These are phyloP conservation scores for Drosera capensis DNA, from an alignment of 148 eudicot species.

Conservation along the genomic window DNA sequence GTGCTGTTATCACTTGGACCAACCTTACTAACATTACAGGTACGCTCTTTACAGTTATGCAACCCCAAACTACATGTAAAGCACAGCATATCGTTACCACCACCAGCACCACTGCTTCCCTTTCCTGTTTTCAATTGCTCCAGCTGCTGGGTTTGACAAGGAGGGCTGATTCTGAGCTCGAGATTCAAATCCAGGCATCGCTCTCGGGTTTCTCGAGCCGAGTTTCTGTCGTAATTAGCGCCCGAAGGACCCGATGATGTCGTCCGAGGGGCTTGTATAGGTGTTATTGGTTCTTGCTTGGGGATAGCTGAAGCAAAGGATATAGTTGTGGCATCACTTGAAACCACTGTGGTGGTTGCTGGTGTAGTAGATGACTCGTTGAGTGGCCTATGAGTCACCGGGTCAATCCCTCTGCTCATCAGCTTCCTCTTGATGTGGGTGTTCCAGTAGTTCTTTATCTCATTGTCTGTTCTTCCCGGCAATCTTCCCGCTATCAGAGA, in stretches of 20 bases:
- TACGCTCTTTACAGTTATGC: neutral
- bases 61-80: slow-evolving; percentile 1
- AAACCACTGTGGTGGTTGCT: neutral
- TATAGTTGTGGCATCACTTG: neutral
- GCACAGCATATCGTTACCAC: neutral
- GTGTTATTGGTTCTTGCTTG: neutral
- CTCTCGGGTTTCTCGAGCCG: neutral
- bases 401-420: slow-evolving; percentile 47
- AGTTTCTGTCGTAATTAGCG: neutral
- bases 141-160: slow-evolving; percentile 2
- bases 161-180: slow-evolving; percentile 12
- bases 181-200: slow-evolving; percentile 7
- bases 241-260: neutral
- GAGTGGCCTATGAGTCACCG: slow-evolving; percentile 35
- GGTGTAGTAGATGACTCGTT: slow-evolving; percentile 12
- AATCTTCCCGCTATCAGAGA: slow-evolving; percentile 54
- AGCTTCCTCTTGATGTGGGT: slow-evolving; percentile 59
- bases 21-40: neutral
- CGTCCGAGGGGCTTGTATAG: neutral
- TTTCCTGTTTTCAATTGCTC: neutral
- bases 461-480: slow-evolving; percentile 62
- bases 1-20: neutral
- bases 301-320: neutral
- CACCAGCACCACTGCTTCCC: neutral
- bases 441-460: slow-evolving; percentile 65